Conservation (phyloP, 169 alveolate genomes). For the Plasmodium ovale region DNA sequence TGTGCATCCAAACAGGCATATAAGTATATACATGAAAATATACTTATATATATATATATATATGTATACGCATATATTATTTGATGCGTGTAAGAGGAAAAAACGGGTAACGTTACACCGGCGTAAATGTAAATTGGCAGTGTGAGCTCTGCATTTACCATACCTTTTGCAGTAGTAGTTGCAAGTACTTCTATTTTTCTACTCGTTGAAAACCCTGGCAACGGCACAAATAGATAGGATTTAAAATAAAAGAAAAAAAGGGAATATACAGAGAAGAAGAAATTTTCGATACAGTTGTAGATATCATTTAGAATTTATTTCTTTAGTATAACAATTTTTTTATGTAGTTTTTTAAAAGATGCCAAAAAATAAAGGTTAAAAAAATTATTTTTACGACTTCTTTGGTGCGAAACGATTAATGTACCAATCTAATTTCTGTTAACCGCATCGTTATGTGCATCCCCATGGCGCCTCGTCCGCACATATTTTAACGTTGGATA, state of each 20-base stretch:
- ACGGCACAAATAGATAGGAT: neutral
- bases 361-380: constrained; percentile 76
- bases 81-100: too few relatives aligned
- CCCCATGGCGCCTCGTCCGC: too few relatives aligned
- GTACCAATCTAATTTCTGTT: neutral
- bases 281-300: neutral
- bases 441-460: neutral
- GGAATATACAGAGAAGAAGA: neutral
- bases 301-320: neutral
- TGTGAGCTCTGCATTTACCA: too few relatives aligned
- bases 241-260: neutral
- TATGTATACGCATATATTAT: too few relatives aligned
- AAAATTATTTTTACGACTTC: too few relatives aligned
- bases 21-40: too few relatives aligned
- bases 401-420: too few relatives aligned
- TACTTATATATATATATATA: too few relatives aligned
- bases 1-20: too few relatives aligned
- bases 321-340: neutral
- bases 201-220: neutral
- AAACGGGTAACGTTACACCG: too few relatives aligned
- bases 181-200: neutral
- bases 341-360: constrained; percentile 35
- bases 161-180: neutral
- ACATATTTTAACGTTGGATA: too few relatives aligned
- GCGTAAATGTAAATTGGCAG: too few relatives aligned